phyloP scores from a whole-genome alignment of 2,329 filamentous ascomycete genomes.

The Alternaria burnsii region DNA sequence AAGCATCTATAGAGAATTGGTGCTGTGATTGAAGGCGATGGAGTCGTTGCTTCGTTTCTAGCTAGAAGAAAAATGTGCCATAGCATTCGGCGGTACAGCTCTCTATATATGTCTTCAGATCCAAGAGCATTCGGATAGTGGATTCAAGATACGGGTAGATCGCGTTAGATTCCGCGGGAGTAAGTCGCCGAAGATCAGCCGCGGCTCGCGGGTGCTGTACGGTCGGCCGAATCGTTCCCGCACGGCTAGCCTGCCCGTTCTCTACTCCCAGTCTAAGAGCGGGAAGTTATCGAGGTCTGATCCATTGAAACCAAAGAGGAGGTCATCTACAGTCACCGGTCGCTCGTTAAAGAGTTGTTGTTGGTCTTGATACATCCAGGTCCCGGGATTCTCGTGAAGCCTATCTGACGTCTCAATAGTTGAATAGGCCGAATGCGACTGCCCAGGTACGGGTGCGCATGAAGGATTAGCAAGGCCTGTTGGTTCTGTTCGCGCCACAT shows the following conservation, averaged over 20 bases:
- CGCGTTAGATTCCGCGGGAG: slow-evolving; percentile 3
- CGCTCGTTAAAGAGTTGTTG: slow-evolving; percentile 25
- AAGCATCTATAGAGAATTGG: slow-evolving; percentile 12
- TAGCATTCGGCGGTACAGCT: too few species aligned
- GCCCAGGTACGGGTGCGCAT: too few species aligned
- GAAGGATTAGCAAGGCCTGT: too few species aligned
- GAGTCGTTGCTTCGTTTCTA: too few species aligned
- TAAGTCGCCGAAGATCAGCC: too few species aligned
- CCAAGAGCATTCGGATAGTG: neutral
- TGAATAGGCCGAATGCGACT: too few species aligned
- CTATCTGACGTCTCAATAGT: too few species aligned
- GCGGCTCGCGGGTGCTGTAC: too few species aligned
- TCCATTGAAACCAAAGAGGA: slow-evolving; percentile 39
- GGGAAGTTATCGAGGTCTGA: slow-evolving; percentile 37
- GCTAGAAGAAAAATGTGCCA: too few species aligned
- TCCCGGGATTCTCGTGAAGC: slow-evolving; percentile 14
- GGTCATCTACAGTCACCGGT: slow-evolving; percentile 32
- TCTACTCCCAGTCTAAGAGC: slow-evolving; percentile 11
- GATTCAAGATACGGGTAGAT: neutral
- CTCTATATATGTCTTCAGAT: too few species aligned
- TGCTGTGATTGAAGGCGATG: neutral
- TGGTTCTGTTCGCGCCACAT: too few species aligned
- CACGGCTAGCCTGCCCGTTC: neutral
- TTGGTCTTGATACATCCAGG: slow-evolving; percentile 19
- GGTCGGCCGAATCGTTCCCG: neutral